phyloP scores from a whole-genome alignment of 768 basidiomycete species.

The Lactifluus subvellereus region DNA sequence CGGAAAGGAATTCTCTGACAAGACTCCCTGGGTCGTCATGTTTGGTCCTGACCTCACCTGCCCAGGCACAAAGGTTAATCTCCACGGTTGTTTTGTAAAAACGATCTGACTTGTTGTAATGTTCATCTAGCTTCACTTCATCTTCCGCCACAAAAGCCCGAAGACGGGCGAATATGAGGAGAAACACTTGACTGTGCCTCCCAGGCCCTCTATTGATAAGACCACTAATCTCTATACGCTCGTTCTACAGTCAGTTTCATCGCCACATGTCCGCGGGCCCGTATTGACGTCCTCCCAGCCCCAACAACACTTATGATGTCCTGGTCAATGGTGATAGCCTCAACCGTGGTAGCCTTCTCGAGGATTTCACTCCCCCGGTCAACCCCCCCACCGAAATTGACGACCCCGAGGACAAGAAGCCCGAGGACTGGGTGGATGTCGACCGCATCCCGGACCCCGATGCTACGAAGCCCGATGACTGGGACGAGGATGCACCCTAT shows the following conservation, averaged over 20 bases:
- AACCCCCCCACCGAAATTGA: constrained; percentile 93
- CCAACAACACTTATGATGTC: constrained; percentile 92
- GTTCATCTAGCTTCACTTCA: constrained; percentile 79
- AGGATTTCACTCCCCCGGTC: constrained; percentile 89
- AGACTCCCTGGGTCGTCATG: constrained; percentile 94
- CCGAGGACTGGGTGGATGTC: constrained; percentile 86
- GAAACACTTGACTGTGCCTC: constrained; percentile 85
- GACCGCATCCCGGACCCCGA: constrained; percentile 81
- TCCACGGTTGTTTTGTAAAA: not conserved
- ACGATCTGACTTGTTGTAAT: not conserved
- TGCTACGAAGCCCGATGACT: constrained; percentile 90
- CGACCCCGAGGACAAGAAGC: constrained; percentile 88
- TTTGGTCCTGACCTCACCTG: constrained; percentile 96
- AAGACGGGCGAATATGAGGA: constrained; percentile 90
- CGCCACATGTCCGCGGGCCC: not conserved
- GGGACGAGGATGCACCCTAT: constrained; percentile 96
- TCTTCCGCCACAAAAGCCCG: constrained; percentile 97
- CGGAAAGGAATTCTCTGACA: constrained; percentile 89
- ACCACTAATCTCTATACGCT: constrained; percentile 92
- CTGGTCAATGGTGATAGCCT: constrained; percentile 81
- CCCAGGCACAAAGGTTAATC: constrained; percentile 77
- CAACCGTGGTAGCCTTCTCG: constrained; percentile 77
- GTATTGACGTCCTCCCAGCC: constrained; percentile 39
- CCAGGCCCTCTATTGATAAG: constrained; percentile 84
- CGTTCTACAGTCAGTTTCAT: constrained; percentile 67